A percentile compares a stretch with the other conserved stretches of the same genome.
phyloP scores from a whole-genome alignment of 345 rosid genomes.

The Citrus inodora region DNA sequence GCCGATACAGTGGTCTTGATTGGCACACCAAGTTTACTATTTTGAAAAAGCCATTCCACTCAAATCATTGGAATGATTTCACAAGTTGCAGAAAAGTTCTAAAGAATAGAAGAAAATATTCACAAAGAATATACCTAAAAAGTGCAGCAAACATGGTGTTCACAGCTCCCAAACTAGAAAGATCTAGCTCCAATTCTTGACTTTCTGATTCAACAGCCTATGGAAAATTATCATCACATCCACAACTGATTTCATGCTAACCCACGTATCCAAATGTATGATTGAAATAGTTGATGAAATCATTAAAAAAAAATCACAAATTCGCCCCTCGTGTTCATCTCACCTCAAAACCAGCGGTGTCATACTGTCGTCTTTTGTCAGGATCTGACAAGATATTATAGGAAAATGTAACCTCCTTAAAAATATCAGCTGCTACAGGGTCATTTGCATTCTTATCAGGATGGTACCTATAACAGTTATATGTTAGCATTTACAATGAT shows the following conservation, averaged over 20 bases:
- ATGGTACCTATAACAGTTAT: constrained; percentile 71
- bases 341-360: constrained; percentile 97
- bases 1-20: constrained; percentile 98
- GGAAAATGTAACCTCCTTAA: constrained; percentile 92
- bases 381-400: constrained; percentile 90
- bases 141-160: constrained; percentile 95
- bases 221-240: constrained; percentile 18
- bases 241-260: neutral
- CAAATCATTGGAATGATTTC: neutral
- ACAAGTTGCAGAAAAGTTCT: neutral
- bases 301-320: neutral
- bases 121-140: constrained; percentile 54
- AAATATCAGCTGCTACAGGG: constrained; percentile 86
- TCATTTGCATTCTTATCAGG: constrained; percentile 98
- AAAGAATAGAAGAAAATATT: neutral
- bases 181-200: constrained; percentile 93
- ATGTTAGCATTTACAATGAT: constrained; percentile 5
- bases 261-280: constrained; percentile 1
- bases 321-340: constrained; percentile 17
- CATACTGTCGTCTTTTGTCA: constrained; percentile 82
- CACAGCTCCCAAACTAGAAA: constrained; percentile 93
- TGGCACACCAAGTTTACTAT: constrained; percentile 97
- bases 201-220: constrained; percentile 76
- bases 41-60: constrained; percentile 5
- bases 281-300: neutral